These are phyloP conservation scores for Gentiana straminea DNA, from an alignment of 257 asterid genomes.

Conservation along the genomic window DNA sequence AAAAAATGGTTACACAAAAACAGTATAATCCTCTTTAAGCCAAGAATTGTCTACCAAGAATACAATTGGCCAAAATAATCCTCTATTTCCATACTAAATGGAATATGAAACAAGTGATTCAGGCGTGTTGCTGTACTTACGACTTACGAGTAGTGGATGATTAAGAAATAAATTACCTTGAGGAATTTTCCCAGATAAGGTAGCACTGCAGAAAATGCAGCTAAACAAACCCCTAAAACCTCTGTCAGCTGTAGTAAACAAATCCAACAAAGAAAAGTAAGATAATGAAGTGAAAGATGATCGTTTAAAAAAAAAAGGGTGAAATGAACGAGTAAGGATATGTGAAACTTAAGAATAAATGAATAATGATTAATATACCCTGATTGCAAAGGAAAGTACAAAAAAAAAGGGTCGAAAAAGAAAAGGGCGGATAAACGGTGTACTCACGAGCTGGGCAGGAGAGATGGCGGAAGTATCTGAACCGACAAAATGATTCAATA, in stretches of 20 bases:
- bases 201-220: constrained; percentile 60
- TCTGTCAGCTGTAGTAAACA: constrained; percentile 56
- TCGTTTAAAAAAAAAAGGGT: too few relatives aligned
- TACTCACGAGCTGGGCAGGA: constrained; percentile 64
- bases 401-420: not conserved
- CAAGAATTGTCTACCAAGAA: too few relatives aligned
- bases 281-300: not conserved
- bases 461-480: constrained; percentile 51
- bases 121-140: too few relatives aligned
- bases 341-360: not conserved
- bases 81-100: too few relatives aligned
- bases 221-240: constrained; percentile 67
- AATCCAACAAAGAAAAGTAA: constrained; percentile 1
- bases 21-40: too few relatives aligned
- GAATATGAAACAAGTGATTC: too few relatives aligned
- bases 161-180: constrained; percentile 33
- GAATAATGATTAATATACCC: too few relatives aligned
- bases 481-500: constrained; percentile 68
- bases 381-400: too few relatives aligned
- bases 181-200: constrained; percentile 86
- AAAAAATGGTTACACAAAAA: too few relatives aligned
- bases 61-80: too few relatives aligned
- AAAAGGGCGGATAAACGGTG: not conserved
- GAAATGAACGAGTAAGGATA: not conserved
- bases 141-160: too few relatives aligned